Base-by-base conservation (phyloP, 345 rosid species). In the Heritiera littoralis region DNA sequence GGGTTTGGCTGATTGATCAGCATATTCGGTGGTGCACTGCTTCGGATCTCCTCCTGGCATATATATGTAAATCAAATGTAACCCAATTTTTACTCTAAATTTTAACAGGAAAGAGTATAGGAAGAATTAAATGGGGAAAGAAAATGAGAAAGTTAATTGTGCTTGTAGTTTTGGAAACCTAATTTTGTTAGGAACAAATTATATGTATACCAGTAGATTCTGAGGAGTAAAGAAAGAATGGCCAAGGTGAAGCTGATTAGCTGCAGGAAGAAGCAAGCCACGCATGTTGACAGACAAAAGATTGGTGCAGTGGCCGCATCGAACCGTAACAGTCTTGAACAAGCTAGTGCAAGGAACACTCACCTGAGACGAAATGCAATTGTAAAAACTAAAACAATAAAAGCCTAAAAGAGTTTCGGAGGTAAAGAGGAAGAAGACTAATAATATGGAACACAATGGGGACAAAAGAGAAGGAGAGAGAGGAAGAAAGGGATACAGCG, bases 251-350 rank as follows among this genome's bases (percentile, higher is more conserved):
- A 90, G 89, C 87, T 91, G 97, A 84, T 90, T 93, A 17, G 93
- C 83, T 0, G 94, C 81, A 40, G 98, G 98, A 75, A 90, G 88
- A 32, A 90, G 88, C 75, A 84, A 76, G 66, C 90, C 85, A 14
- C 94, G 86, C 94, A 89, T 92, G 89, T 85, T 92, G 76, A 90
- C 98, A 4, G 98, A 90, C 75, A 97, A 85, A 67, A 97, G 97
- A 81, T 89, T 93, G 83, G 92, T 85, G 86, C 99, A 97, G 89
- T 95, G 98, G 32, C 98, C 99, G 76, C 98, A 97, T 81, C 98
- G 90, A 56, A 97, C 97, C 12, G 98, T 91, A 49, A 97, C 99
- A 8, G 92, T 90, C 92, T 93, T 97, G 93, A 90, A 90, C 91
- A 97, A 87, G 89, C 97, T 94, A n/a, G 92, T 76, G 91, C 91